These are phyloP conservation scores for Vitellaria paradoxa DNA, from an alignment of 179 eudicot genomes.

Conservation along the genomic window DNA sequence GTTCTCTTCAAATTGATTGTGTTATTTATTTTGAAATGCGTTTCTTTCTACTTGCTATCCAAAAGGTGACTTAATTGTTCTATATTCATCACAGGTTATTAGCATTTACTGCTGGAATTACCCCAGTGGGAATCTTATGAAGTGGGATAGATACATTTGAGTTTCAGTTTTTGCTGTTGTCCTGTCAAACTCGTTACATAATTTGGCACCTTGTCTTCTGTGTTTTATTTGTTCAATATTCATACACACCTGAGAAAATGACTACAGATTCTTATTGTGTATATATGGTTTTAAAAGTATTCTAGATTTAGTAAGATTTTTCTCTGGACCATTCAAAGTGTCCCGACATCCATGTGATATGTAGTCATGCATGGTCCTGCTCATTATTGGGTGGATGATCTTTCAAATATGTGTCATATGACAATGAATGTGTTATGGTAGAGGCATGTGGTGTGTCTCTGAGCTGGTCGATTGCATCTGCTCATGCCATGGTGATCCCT, in stretches of 20 bases:
- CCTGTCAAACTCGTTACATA: not conserved
- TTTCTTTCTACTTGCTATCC: not conserved
- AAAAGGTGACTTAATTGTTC: not conserved
- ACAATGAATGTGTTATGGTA: not conserved
- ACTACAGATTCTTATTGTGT: constrained; percentile 5
- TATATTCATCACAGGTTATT: not conserved
- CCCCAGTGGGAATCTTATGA: not conserved
- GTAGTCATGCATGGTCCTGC: constrained; percentile 9
- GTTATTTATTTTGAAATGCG: not conserved
- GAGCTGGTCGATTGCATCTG: not conserved
- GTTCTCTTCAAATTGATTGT: not conserved
- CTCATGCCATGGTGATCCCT: no score
- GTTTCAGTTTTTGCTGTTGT: constrained; percentile 1
- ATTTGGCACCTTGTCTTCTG: not conserved
- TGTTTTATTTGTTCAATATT: not conserved
- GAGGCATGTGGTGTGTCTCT: constrained; percentile 5
- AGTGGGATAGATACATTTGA: not conserved
- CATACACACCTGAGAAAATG: not conserved
- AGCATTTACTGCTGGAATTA: not conserved
- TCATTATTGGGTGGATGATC: not conserved
- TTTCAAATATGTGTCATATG: not conserved
- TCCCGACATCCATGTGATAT: not conserved
- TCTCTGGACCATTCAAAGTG: not conserved
- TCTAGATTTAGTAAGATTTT: not conserved
- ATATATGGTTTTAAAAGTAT: not conserved